Base-by-base conservation (phyloP, 2,329 filamentous ascomycete species). In the Harringtonia lauricola region DNA sequence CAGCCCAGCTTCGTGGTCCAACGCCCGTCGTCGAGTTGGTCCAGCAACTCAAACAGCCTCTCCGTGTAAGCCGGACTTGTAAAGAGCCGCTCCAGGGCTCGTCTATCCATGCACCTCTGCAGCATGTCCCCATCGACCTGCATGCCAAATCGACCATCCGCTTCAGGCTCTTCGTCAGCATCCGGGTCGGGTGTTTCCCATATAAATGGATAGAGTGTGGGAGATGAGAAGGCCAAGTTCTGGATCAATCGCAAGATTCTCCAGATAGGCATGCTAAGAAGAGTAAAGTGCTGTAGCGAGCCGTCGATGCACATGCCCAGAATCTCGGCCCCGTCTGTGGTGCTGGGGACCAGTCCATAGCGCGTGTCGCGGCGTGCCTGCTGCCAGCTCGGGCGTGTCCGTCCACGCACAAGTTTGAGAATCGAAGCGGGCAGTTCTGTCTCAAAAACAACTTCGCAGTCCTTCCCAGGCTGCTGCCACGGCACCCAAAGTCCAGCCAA, bases 211-310 rank as follows among this genome's bases (percentile, higher is more conserved):
- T 68, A 77, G 13, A 79, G 59, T 4, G 56, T 50, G 8, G 59
- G 54, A 22, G 69, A 72, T 22, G 61, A 58, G 38, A 70, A 59
- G 24, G 76, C 78, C 39, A 94, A 58, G 46, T 83, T 81, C 55
- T 94, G 81, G 2, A 95, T 57, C 49, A 90, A 78, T 45, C 73
- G 72, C 6, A 96, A 67, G 4, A 94, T 66, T 8, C 71, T 70
- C 76, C 82, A 84, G 8, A 81, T 72, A 2, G 73, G 61, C 17
- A 72, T 54, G 10, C 70, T 65, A 1, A 96, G 63, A 14, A 89
- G 63, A 1, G 74, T 74, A 52, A 95, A 82, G 44, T 83, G 75
- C 49, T 76, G 76, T 21, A 89, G 54, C 0, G 80, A 77, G 2
- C 86, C 86, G 54, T 86, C 78, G 29, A 87, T 70, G 8, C 74